Percentiles rank a stretch among this genome's conserved stretches.
phyloP scores from a whole-genome alignment of 108 stramenopile species.

The Cyclotella baltica region DNA sequence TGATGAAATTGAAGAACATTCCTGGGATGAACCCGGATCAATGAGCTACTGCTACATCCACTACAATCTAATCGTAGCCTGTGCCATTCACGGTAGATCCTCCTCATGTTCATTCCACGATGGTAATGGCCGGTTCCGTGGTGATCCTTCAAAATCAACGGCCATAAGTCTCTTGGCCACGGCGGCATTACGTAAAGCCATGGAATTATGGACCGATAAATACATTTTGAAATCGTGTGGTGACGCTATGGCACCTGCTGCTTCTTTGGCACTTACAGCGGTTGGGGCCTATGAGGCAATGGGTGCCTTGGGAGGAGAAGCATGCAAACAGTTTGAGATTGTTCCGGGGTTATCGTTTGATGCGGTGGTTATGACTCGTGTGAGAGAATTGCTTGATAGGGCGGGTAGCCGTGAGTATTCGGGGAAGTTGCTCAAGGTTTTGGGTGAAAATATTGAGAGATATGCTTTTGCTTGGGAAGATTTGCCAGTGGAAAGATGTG shows the following conservation, averaged over 20 bases:
- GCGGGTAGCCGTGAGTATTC: conserved; percentile 19
- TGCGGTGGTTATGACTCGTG: background rate
- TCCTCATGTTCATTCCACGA: conserved; percentile 14
- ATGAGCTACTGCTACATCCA: conserved; percentile 29
- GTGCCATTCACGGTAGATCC: background rate
- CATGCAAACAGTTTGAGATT: conserved; percentile 16
- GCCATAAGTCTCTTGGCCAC: conserved; percentile 10
- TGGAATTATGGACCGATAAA: conserved; percentile 21
- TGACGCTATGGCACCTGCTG: conserved; percentile 32
- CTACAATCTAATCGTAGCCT: conserved; percentile 26
- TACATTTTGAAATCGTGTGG: conserved; percentile 25
- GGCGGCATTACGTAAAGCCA: conserved; percentile 14
- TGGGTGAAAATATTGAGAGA: background rate
- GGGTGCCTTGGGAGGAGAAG: background rate
- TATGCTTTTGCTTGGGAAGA: background rate
- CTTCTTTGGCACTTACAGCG: conserved; percentile 12
- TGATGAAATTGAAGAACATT: conserved; percentile 14
- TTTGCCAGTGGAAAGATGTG: background rate
- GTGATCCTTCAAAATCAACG: background rate
- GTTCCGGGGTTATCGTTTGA: conserved; percentile 15
- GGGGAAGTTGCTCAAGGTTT: conserved; percentile 8
- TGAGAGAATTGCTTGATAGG: conserved; percentile 8
- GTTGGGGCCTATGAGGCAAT: background rate
- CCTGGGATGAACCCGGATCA: conserved; percentile 6
- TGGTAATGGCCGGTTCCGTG: background rate